Evolutionary conservation across 768 basidiomycete genomes (phyloP).

Genomic region (Boletus patriciae): DNA sequence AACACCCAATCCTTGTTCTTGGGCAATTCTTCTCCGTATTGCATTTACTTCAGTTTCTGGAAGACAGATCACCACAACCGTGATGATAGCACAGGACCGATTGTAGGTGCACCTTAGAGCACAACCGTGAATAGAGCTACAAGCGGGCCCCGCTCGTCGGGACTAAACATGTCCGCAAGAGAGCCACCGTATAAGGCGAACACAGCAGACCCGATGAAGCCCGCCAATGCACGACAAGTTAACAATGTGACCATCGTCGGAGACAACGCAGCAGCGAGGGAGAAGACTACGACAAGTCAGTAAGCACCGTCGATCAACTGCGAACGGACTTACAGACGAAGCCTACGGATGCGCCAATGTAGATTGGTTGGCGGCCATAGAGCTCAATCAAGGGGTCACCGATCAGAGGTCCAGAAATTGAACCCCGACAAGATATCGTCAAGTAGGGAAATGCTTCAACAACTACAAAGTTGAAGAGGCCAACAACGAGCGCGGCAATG

Average conservation of each 20-base stretch:
- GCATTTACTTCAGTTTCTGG: slow-evolving; percentile 23
- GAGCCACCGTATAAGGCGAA: slow-evolving; percentile 28
- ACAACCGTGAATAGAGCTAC: slow-evolving; percentile 27
- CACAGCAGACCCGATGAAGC: slow-evolving; percentile 21
- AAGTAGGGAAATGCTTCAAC: background rate
- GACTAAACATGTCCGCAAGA: slow-evolving; percentile 25
- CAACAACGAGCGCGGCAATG: slow-evolving; percentile 21
- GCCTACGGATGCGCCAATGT: slow-evolving; percentile 21
- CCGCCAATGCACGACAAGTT: slow-evolving; percentile 21
- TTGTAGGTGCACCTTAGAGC: slow-evolving; percentile 27
- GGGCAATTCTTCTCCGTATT: slow-evolving; percentile 16
- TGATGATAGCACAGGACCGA: slow-evolving; percentile 30
- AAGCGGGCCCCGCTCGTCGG: slow-evolving; percentile 24
- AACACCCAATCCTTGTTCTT: background rate
- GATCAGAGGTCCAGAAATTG: slow-evolving; percentile 21
- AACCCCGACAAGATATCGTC: slow-evolving; percentile 13
- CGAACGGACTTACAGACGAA: slow-evolving; percentile 14
- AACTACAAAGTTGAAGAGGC: slow-evolving; percentile 22
- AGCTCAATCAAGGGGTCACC: slow-evolving; percentile 26
- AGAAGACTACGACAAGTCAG: slow-evolving; percentile 18
- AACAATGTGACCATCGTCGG: slow-evolving; percentile 19
- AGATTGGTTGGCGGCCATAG: slow-evolving; percentile 24
- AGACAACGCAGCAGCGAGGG: slow-evolving; percentile 20
- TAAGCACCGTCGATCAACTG: background rate
- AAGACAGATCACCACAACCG: slow-evolving; percentile 12